A percentile compares a stretch with the other conserved stretches of the same genome.
Conservation (phyloP, 202 grass and related monocot species). For the Zoysia matrella region DNA sequence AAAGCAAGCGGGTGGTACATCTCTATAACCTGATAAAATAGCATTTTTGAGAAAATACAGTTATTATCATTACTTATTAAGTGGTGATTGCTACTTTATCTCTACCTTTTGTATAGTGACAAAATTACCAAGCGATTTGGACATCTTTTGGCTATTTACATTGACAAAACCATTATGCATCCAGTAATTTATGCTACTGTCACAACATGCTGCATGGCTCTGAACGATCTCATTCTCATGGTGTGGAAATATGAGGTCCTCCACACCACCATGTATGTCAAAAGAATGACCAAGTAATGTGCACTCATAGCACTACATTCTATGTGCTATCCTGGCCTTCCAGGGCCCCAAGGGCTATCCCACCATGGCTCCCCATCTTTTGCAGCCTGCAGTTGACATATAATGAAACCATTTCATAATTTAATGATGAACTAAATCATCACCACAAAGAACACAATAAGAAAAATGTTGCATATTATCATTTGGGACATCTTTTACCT, state of each 20-base stretch:
- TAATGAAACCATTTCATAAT: neutral
- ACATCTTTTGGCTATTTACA: conserved; percentile 77
- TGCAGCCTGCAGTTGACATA: neutral
- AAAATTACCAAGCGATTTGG: conserved; percentile 91
- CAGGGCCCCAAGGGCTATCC: too few species aligned
- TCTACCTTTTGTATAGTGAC: conserved; percentile 83
- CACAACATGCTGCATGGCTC: conserved; percentile 85
- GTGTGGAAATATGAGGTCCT: too few species aligned
- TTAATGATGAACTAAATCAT: conserved; percentile 36
- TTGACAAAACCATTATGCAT: conserved; percentile 67
- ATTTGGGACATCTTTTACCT: conserved; percentile 55
- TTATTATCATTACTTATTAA: neutral
- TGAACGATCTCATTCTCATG: conserved; percentile 61
- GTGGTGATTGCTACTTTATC: conserved; percentile 12
- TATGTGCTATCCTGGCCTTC: too few species aligned
- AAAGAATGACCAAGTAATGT: too few species aligned
- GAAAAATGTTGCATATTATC: conserved; percentile 2
- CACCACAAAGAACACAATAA: neutral
- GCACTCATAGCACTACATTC: too few species aligned
- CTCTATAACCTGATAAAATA: conserved; percentile 71
- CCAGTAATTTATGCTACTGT: conserved; percentile 87
- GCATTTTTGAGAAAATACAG: conserved; percentile 20
- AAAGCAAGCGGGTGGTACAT: conserved; percentile 80
- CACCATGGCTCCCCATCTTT: too few species aligned
- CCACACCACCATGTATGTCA: too few species aligned